Percentiles rank a stretch among this genome's conserved stretches.
These are phyloP conservation scores for Rhynchosporium graminicola DNA, from an alignment of 2,329 filamentous ascomycete genomes.

Conservation along the genomic window DNA sequence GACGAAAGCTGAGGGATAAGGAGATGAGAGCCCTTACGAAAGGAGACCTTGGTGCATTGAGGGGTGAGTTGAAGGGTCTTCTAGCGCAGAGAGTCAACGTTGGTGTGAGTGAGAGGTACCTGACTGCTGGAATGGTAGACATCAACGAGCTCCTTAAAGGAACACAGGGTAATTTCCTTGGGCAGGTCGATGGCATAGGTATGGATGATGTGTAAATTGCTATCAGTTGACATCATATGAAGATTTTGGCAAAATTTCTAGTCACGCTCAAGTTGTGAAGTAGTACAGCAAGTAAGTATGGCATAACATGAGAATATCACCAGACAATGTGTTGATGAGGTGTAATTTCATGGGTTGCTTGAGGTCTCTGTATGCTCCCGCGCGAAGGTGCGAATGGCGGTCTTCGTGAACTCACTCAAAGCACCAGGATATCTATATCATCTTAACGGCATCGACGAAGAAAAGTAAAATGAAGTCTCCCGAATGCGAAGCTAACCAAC, in stretches of 20 bases:
- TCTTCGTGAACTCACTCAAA: too few relatives aligned
- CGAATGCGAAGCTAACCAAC: too few relatives aligned
- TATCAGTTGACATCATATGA: not conserved
- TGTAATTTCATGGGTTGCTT: too few relatives aligned
- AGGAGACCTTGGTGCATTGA: slow-evolving; percentile 68
- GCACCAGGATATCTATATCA: too few relatives aligned
- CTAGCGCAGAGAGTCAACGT: slow-evolving; percentile 76
- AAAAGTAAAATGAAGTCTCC: too few relatives aligned
- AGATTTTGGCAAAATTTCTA: not conserved
- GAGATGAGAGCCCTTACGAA: slow-evolving; percentile 69
- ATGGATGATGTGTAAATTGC: slow-evolving; percentile 35
- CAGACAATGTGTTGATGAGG: too few relatives aligned
- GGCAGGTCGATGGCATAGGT: slow-evolving; percentile 40
- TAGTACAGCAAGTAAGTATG: not conserved
- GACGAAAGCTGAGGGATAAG: slow-evolving; percentile 73
- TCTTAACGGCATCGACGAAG: too few relatives aligned
- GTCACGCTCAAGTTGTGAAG: not conserved
- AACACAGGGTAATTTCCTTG: slow-evolving; percentile 54
- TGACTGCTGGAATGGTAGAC: slow-evolving; percentile 83
- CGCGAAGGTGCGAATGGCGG: too few relatives aligned
- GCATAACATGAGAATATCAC: too few relatives aligned
- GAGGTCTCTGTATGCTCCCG: too few relatives aligned
- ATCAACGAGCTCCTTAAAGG: slow-evolving; percentile 68
- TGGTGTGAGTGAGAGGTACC: slow-evolving; percentile 83
- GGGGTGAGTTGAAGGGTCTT: slow-evolving; percentile 70